Evolutionary conservation across 2,329 filamentous ascomycete species (phyloP), one percentile per base, ranked within the genome.

Genomic region (Fusarium paranaense): DNA sequence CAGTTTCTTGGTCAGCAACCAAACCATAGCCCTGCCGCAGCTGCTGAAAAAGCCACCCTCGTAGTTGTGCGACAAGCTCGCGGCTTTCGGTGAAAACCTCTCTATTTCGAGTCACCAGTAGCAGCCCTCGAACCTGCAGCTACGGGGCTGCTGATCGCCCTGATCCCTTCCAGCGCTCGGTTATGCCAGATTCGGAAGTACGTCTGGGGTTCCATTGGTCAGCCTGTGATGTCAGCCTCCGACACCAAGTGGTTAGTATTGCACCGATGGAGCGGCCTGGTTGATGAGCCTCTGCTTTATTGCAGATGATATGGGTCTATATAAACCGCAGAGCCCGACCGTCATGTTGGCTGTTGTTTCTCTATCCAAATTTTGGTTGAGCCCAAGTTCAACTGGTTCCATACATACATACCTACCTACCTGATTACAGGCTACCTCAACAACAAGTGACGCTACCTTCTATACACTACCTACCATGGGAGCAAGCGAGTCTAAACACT

Each of bases 121-220:
- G 42, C 20, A 33, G 16, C 22, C 13, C 42, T 37, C 8, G 10
- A 47, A 62, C 32, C n/a, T 42, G 62, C 37, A 58, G 27, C 33
- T 33, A 58, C 18, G 62, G 52, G 32, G 52, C 54, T 13, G 25
- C 10, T 27, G 42, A 61, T 40, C 32, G 35, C 18, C 27, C 22
- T 45, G 13, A 32, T 45, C 30, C 25, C 6, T 32, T 16, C 32
- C n/a, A 33, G 61, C 57, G 52, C 45, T 45, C 14, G 10, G 32
- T 64, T 50, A 13, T 74, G 62, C 71, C 71, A 38, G 61, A 68
- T 74, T 58, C 20, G 56, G 71, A 68, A 61, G 57, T 68, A 9
- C 20, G 18, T n/a, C 52, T 60, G n/a, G 64, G 64, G 22, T 67
- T 60, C 59, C 33, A 73, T 73, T 73, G 70, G 71, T 16, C 35